Conservation (phyloP, 441 rosid species). For the Populus hybrid region DNA sequence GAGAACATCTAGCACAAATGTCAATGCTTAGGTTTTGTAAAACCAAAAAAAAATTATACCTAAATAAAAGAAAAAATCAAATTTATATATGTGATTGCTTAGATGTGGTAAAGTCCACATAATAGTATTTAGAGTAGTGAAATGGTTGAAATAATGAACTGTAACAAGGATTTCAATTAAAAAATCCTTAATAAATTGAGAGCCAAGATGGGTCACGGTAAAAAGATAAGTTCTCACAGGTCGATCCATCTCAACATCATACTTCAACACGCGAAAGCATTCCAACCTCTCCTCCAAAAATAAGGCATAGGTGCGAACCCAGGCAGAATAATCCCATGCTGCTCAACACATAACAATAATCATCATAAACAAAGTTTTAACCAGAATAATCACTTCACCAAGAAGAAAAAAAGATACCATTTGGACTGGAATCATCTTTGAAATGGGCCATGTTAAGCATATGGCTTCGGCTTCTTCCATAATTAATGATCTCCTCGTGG, state of each 20-base stretch:
- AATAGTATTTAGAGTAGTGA: neutral
- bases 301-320: constrained; percentile 86
- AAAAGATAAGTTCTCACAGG: constrained; percentile 47
- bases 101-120: neutral
- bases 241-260: constrained; percentile 73
- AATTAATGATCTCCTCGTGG: constrained; percentile 90
- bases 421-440: constrained; percentile 97
- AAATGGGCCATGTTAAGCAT: too few relatives aligned
- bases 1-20: constrained; percentile 1
- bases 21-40: neutral
- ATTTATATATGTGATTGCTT: neutral
- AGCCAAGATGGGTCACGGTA: neutral
- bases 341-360: constrained; percentile 26
- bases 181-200: neutral
- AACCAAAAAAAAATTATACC: neutral
- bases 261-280: constrained; percentile 84
- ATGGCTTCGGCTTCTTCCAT: constrained; percentile 82
- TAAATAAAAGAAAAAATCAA: too few relatives aligned
- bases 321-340: constrained; percentile 95
- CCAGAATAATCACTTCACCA: constrained; percentile 2
- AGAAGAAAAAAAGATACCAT: constrained; percentile 44
- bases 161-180: neutral
- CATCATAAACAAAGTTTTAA: constrained; percentile 20
- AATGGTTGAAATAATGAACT: neutral
- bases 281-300: constrained; percentile 94